phyloP scores from a whole-genome alignment of 805 yeast genomes.

The Candida loeiensis region DNA sequence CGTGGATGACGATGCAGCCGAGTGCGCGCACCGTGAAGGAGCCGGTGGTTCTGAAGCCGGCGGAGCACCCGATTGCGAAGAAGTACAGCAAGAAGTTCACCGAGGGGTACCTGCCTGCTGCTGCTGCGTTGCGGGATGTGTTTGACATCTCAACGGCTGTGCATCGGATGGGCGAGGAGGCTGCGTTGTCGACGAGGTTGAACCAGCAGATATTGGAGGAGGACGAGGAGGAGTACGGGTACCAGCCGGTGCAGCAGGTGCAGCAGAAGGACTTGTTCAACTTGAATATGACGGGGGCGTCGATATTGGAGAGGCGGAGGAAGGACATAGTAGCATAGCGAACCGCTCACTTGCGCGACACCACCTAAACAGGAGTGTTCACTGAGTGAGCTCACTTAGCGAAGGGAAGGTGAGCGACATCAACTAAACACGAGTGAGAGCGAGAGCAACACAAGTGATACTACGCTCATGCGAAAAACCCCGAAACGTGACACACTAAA shows the following conservation, averaged over 20 bases:
- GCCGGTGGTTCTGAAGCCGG: constrained; percentile 5
- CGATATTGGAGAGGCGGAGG: constrained; percentile 46
- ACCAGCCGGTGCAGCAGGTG: constrained; percentile 11
- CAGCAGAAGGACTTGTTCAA: constrained; percentile 33
- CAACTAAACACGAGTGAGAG: too few relatives aligned
- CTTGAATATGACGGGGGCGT: constrained; percentile 49
- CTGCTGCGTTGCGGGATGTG: constrained; percentile 78
- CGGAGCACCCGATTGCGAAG: constrained; percentile 27
- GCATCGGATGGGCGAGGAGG: constrained; percentile 73
- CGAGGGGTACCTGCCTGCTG: constrained; percentile 61
- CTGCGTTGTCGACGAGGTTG: constrained; percentile 28
- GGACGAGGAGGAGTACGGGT: constrained; percentile 34
- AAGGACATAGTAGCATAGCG: constrained; percentile 12
- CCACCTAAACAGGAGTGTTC: too few relatives aligned
- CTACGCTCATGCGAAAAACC: too few relatives aligned
- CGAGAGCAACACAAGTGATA: too few relatives aligned
- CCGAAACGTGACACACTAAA: too few relatives aligned
- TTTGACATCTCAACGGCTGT: constrained; percentile 85
- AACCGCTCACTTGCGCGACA: too few relatives aligned
- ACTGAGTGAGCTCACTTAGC: too few relatives aligned
- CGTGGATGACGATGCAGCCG: constrained; percentile 53
- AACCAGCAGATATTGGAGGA: constrained; percentile 21
- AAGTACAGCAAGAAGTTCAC: constrained; percentile 24
- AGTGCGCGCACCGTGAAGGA: constrained; percentile 6
- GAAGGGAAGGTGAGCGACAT: too few relatives aligned